phyloP scores from a whole-genome alignment of 768 basidiomycete species.

The Chalciporus piperatus region DNA sequence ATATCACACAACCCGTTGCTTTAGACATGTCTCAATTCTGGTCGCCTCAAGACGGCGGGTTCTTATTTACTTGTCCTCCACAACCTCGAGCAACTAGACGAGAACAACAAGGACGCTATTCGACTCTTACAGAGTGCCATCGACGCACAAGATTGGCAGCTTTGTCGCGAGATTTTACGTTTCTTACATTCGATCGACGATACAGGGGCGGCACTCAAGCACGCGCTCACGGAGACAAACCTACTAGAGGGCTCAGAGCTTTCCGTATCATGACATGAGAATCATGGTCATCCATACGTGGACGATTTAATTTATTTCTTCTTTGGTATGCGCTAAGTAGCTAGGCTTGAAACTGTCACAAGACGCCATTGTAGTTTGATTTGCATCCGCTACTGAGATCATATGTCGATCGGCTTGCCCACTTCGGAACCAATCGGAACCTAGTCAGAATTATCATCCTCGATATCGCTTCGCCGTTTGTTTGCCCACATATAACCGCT shows the following conservation, averaged over 20 bases:
- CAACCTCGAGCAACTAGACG: constrained; percentile 86
- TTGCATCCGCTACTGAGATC: too few species aligned
- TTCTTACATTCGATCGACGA: constrained; percentile 94
- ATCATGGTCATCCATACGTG: too few species aligned
- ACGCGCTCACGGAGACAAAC: constrained; percentile 56
- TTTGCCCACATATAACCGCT: not conserved
- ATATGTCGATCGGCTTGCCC: too few species aligned
- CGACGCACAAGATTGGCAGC: constrained; percentile 78
- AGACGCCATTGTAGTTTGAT: not conserved
- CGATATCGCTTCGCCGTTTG: not conserved
- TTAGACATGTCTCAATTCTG: constrained; percentile 71
- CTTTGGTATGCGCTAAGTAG: too few species aligned
- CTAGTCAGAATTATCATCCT: too few species aligned
- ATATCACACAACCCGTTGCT: not conserved
- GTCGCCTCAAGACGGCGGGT: constrained; percentile 81
- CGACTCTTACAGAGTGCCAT: constrained; percentile 77
- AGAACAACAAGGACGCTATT: constrained; percentile 72
- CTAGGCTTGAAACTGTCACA: too few species aligned
- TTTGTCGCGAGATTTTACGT: constrained; percentile 88
- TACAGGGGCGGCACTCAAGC: constrained; percentile 64
- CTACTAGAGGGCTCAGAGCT: constrained; percentile 21
- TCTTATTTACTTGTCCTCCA: constrained; percentile 94
- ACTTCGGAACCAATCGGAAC: too few species aligned
- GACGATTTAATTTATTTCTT: not conserved
- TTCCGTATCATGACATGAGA: not conserved